Base-by-base conservation (phyloP, 176 grass and related monocot species). In the Saccharum officinarum region DNA sequence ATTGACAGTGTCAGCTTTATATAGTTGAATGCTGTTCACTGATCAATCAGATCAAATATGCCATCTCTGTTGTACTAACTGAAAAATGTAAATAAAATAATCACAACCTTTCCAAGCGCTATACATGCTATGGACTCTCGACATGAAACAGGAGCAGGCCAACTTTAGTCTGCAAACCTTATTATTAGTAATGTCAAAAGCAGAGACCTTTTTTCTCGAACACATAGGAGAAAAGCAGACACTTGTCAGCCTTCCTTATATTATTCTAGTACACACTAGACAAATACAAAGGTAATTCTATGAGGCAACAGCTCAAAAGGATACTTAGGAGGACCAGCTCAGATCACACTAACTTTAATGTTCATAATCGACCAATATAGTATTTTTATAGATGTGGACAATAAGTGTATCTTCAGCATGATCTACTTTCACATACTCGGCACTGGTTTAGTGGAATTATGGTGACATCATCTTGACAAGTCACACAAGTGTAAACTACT, bases 321-420 rank as follows among this genome's bases (percentile, higher is more conserved):
- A 80, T 70, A 87, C 50, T 65, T 71, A 50, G 69, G 70, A 86
- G 69, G 42, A 71, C 50, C 84, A 87, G 69, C 44, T 89, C 78
- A 77, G 70, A 87, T 45, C 81, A 83, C 85, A 86, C 87, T 83
- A 82, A 72, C 81, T 87, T 83, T 84, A 76, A 71, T 42, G 36
- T 30, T 37, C 41, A 81, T 49, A 84, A 84, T 75, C 74, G 76
- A 81, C 42, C 64, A 77, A 20, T 84, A 34, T 74, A 77, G 33
- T 79, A 85, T 79, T 80, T 89, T 72, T 81, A 81, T 71, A 28
- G 80, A 87, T 70, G 60, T 49, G 23, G 85, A 80, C 75, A 87
- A 80, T 80, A 75, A 84, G 71, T 85, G 77, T 71, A 87, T 91
- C 77, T 71, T 85, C 17, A 13, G 3, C 82, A 77, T 64, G 76